Conservation (phyloP, 2,329 filamentous ascomycete species). For the Juglanconis oblonga region DNA sequence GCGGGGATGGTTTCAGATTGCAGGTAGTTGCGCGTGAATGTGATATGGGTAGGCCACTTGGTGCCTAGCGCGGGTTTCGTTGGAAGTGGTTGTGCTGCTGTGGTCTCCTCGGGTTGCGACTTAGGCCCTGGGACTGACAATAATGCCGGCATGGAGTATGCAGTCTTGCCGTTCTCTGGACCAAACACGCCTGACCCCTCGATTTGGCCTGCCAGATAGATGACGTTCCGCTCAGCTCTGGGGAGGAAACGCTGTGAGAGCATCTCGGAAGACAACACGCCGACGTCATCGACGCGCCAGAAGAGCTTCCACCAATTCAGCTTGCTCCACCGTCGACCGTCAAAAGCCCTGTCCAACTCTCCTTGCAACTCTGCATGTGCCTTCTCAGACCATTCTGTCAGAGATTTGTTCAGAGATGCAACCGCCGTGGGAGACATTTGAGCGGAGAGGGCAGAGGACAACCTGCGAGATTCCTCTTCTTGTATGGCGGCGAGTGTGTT, state of each 20-base stretch:
- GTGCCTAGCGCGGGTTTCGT: slow-evolving; percentile 22
- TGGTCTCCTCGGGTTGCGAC: neutral
- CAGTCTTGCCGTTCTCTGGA: slow-evolving; percentile 12
- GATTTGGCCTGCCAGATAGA: slow-evolving; percentile 72
- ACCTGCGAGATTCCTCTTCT: slow-evolving; percentile 41
- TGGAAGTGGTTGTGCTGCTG: neutral
- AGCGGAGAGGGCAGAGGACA: slow-evolving; percentile 31
- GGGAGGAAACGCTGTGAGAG: slow-evolving; percentile 74
- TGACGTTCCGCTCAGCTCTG: slow-evolving; percentile 74
- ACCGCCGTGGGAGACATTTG: slow-evolving; percentile 36
- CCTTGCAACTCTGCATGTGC: slow-evolving; percentile 82
- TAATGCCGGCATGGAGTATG: slow-evolving; percentile 25
- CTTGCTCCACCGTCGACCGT: slow-evolving; percentile 72
- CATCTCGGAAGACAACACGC: slow-evolving; percentile 77
- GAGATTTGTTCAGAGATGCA: slow-evolving; percentile 50
- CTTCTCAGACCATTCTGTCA: slow-evolving; percentile 72
- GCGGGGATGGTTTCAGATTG: slow-evolving; percentile 65
- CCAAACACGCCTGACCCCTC: slow-evolving; percentile 25
- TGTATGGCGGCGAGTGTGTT: slow-evolving; percentile 50
- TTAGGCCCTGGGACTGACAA: slow-evolving; percentile 4
- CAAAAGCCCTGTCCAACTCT: slow-evolving; percentile 74
- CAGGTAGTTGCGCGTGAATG: slow-evolving; percentile 65
- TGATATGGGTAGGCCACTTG: slow-evolving; percentile 74
- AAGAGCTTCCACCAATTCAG: slow-evolving; percentile 93
- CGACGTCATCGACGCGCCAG: slow-evolving; percentile 90